These are phyloP conservation scores for Moringa oleifera DNA, from an alignment of 345 rosid species.

Conservation along the genomic window DNA sequence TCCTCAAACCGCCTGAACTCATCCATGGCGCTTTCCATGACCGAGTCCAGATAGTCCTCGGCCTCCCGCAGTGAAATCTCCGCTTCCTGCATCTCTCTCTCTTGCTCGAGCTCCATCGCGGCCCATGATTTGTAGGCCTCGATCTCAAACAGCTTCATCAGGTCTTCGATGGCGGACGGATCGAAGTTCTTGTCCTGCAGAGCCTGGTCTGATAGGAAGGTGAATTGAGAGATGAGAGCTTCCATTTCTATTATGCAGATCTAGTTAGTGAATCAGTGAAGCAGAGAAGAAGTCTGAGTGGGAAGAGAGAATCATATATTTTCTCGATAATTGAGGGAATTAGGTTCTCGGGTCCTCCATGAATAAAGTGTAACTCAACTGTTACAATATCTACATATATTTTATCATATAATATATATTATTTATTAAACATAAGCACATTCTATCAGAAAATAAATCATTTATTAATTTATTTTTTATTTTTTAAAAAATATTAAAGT, in stretches of 20 bases:
- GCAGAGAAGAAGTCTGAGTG: no score
- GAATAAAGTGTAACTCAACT: no score
- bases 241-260: constrained; percentile 67
- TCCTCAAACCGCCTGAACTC: constrained; percentile 60
- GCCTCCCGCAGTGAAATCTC: constrained; percentile 44
- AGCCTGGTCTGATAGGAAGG: constrained; percentile 67
- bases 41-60: constrained; percentile 59
- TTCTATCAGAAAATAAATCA: no score
- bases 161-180: constrained; percentile 66
- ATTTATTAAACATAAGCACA: no score
- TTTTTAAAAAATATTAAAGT: no score
- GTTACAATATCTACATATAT: no score
- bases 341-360: no score
- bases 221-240: constrained; percentile 68
- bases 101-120: constrained; percentile 46
- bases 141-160: constrained; percentile 72
- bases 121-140: constrained; percentile 90
- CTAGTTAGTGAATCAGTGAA: no score
- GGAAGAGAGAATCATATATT: no score
- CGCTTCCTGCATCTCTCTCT: constrained; percentile 39
- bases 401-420: no score
- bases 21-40: constrained; percentile 72
- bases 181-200: constrained; percentile 65
- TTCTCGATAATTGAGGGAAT: no score
- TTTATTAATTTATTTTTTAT: no score